Evolutionary conservation across 768 basidiomycete genomes (phyloP), one percentile per base, ranked within the genome.

Genomic region (Tricholomella constricta): DNA sequence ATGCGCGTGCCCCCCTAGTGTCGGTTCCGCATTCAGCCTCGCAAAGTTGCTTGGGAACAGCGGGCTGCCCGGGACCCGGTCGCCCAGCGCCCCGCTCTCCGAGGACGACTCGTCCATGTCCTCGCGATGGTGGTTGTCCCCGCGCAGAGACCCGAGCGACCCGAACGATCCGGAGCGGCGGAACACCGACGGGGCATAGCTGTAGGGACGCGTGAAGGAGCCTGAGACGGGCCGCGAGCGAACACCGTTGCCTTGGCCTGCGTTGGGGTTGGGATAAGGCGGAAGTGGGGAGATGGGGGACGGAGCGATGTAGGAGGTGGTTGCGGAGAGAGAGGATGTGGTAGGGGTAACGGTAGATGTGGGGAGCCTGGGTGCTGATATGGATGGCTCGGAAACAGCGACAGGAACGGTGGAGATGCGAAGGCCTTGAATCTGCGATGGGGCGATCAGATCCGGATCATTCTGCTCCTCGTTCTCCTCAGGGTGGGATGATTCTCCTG

Each of bases 31-130:
- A 22, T 81, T 79, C 56, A 93, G 68, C 49, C 80, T 79, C 27
- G 88, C 82, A 68, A 93, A 95, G 64, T 82, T 89, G 58, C 82
- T 86, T 3, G 89, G 89, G 72, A 95, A 95, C 6, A 93, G 71
- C 12, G 91, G 91, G 58, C 85, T 81, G 0, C 89, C 91, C 2
- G 86, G 84, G 1, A 73, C 76, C 5, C 89, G 78, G 58, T 90
- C 88, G 8, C 78, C 80, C n/a, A 80, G 10, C 19, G 17, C 17
- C 14, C 45, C 44, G 23, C 22, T 35, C 26, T 45, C 48, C 70
- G 3, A 76, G 69, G 63, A 82, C 73, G 61, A 81, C 11, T 67
- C 62, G 10, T 56, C 68, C 12, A 65, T 68, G 17, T 65, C 60
- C n/a, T 62, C 57, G 11, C 53, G 57, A 8, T 50, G 48, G 31